Base-by-base conservation (phyloP, 129 eudicot genomes). In the Pseudognaphalium luteoalbum region DNA sequence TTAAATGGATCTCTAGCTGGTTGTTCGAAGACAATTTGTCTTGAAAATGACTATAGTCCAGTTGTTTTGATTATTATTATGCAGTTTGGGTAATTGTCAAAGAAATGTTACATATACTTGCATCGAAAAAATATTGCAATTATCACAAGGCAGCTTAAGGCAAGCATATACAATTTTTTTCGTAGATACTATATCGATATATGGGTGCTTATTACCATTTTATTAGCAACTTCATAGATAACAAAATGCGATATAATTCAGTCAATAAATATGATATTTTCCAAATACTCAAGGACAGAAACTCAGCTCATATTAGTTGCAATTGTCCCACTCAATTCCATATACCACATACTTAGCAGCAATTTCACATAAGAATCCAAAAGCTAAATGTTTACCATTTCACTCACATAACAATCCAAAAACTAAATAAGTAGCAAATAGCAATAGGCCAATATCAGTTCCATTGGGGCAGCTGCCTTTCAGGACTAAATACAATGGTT, bases 321-420 rank as follows among this genome's bases (percentile, higher is more conserved):
- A 71, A 29, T 32, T 42, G 51, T 10, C 64, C 75, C 66, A 51
- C 65, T 71, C 76, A 33, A 33, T 11, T 57, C 12, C 39, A 58
- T 73, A 73, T 39, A 73, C 68, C 77, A 73, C 77, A 73, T 59
- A 59, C 21, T n/a, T 14, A 10, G 47, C 5, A 58, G 68, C 39
- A 58, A 57, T 47, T 59, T 75, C 75, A 30, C 41, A 70, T 0
- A 70, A 70, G 63, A 70, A 29, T 51, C 44, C 59, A 70, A 29
- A 12, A 50, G 62, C 62, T 70, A 73, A 42, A 73, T 35, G 34
- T 73, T 39, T 15, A 29, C 35, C 6, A n/a, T 19, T 57, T 20
- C 28, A 54, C 25, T 57, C 29, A 20, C 62, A 57, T 57, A 57
- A 57, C 10, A 19, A 57, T n/a, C 62, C 62, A 57, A 57, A 57